Evolutionary conservation across 192 early-diverging fungal genomes (phyloP), one percentile per base, ranked within the genome.

Genomic region (Paraglomus brasilianum): DNA sequence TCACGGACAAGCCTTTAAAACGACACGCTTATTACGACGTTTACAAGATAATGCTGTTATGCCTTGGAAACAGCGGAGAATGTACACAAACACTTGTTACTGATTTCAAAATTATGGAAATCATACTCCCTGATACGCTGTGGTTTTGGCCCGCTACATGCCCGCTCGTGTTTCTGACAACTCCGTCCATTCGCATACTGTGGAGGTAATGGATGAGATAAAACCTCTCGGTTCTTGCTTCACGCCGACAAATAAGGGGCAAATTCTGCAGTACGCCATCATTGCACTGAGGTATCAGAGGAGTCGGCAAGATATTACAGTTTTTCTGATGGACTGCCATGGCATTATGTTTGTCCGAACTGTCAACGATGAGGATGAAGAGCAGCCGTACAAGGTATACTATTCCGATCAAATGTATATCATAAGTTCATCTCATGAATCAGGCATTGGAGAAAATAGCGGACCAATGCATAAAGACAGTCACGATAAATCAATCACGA

Each of bases 391-490:
- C 50, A 51, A 51, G 24, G 50, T 51, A 51, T 21, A n/a, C 50
- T 51, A 51, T 22, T 51, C 50, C 24, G 50, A 51, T 51, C 5
- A 51, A 51, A 21, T 51, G 17, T 21, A 51, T 22, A n/a, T 51
- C 50, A 51, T n/a, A n/a, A 63, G 8, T 24, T 63, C 61, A 48
- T 63, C 24, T 51, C 44, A 38, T 15, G 70, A 71, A 44, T 19
- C 48, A 39, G 70, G 70, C 17, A 62, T 62, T 14, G 48, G 70
- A 13, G 58, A 71, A 44, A 71, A 71, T 19, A 52, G 40, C 41
- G 58, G 70, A 19, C 47, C 47, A 62, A 71, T 7, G 2, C 47
- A 71, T 22, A 71, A 62, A 47, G 59, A 71, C 39, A 71, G 62
- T 52, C 59, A 71, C 55, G 59, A 62, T 17, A 62, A 71, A 49